Base-by-base conservation (phyloP, 1,284 basidiomycete genomes). In the Cystobasidium sp. region DNA sequence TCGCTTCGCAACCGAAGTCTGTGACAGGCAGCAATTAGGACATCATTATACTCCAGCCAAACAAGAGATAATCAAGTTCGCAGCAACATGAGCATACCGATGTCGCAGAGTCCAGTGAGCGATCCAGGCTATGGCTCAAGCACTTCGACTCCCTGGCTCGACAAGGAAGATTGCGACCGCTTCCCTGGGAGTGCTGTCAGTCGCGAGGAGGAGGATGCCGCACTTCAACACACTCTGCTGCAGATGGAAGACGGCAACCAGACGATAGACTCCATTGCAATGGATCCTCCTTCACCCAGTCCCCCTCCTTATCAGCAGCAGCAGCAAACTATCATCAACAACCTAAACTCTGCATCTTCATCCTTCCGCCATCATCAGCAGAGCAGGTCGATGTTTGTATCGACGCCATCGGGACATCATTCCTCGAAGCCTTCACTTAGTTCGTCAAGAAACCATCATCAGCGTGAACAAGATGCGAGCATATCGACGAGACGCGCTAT, bases 101-200 rank as follows among this genome's bases (percentile, higher is more conserved):
- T 59, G 56, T 41, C 56, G 56, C 51, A 66, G 18, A 66, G 64
- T 41, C 64, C 64, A 6, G 37, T 66, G 49, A 66, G 64, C 51
- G 64, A 66, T 37, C 22, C 64, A 14, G 64, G 64, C 49, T 66
- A 66, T n/a, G 64, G 64, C 51, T 66, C 64, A 12, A 22, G 41
- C 51, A 22, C 64, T 20, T 52, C 47, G 20, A 66, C 64, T 12
- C 64, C 64, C 37, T 66, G 64, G 64, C 64, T 66, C 51, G 64
- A 66, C 31, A 31, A 47, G 37, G 51, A 66, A 7, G 64, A 66
- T 41, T 51, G 64, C 51, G 64, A 55, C 14, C 47, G 64, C 31
- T 66, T 66, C 41, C 46, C 47, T 14, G 24, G 55, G 14, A 20
- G 20, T 51, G 16, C 47, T n/a, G 55, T 14, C 55, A 56, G 24